Percentiles rank a stretch among this genome's conserved stretches.
Conservation (phyloP, 176 grass and related monocot species). For the Musa troglodytarum region DNA sequence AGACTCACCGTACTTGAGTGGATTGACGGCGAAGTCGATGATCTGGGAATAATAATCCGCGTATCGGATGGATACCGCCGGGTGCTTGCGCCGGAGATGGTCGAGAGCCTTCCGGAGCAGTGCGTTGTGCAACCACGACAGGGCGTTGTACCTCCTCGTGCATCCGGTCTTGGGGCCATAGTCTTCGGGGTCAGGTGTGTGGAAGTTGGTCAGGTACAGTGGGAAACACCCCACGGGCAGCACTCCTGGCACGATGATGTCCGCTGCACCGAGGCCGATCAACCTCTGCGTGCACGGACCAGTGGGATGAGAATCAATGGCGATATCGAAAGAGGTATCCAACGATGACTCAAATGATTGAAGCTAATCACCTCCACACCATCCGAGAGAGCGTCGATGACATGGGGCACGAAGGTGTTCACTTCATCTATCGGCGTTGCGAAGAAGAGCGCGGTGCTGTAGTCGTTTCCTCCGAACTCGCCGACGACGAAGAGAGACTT, state of each 20-base stretch:
- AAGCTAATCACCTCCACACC: slow-evolving; percentile 46
- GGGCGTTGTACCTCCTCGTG: slow-evolving; percentile 45
- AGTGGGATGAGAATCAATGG: background rate
- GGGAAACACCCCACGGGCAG: slow-evolving; percentile 78
- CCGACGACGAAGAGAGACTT: slow-evolving; percentile 38
- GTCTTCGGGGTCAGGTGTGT: slow-evolving; percentile 33
- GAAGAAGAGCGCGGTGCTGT: slow-evolving; percentile 63
- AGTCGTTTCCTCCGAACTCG: slow-evolving; percentile 63
- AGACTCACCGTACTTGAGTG: slow-evolving; percentile 44
- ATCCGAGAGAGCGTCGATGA: slow-evolving; percentile 37
- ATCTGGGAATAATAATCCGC: slow-evolving; percentile 59
- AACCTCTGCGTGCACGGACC: slow-evolving; percentile 30
- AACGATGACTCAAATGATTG: background rate
- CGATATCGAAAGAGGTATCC: background rate
- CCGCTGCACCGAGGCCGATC: slow-evolving; percentile 43
- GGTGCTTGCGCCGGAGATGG: slow-evolving; percentile 38
- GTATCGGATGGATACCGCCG: slow-evolving; percentile 51
- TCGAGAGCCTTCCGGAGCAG: slow-evolving; percentile 36
- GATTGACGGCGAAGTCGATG: slow-evolving; percentile 45
- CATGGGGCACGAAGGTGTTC: slow-evolving; percentile 36
- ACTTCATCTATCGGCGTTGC: slow-evolving; percentile 38
- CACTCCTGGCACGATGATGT: slow-evolving; percentile 69
- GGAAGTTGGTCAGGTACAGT: slow-evolving; percentile 58
- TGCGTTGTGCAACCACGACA: slow-evolving; percentile 56
- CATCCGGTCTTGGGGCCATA: slow-evolving; percentile 52